Percentiles rank a stretch among this genome's conserved stretches.
Conservation (phyloP, 768 basidiomycete species). For the Porphyrellus cyaneotinctus region DNA sequence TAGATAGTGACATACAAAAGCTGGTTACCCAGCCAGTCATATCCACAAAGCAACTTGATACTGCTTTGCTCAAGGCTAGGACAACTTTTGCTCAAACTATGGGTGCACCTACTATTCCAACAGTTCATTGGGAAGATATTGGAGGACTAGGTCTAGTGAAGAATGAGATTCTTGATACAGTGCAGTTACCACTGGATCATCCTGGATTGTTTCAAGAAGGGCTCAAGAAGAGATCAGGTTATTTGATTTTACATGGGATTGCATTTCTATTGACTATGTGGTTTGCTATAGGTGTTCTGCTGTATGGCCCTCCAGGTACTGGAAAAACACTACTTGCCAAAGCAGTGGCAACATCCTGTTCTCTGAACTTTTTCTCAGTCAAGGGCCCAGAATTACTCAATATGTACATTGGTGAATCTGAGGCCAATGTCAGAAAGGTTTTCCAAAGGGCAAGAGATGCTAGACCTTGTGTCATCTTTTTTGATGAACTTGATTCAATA, state of each 20-base stretch:
- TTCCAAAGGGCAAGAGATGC: conserved; percentile 92
- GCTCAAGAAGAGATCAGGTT: conserved; percentile 93
- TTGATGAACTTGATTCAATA: conserved; percentile 93
- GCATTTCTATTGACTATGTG: not conserved
- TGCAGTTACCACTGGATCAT: conserved; percentile 86
- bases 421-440: conserved; percentile 92
- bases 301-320: conserved; percentile 95
- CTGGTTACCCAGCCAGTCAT: conserved; percentile 13
- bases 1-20: conserved; percentile 2
- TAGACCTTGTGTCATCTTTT: conserved; percentile 92
- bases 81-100: conserved; percentile 85
- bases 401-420: conserved; percentile 98
- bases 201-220: conserved; percentile 89
- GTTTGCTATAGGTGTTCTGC: conserved; percentile 61
- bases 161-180: conserved; percentile 90
- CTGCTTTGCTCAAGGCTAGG: conserved; percentile 67
- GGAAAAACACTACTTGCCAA: conserved; percentile 95
- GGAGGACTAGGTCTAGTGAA: conserved; percentile 89
- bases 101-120: conserved; percentile 96
- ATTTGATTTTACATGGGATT: not conserved
- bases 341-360: conserved; percentile 92
- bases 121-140: conserved; percentile 95
- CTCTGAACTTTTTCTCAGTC: conserved; percentile 95
- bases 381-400: conserved; percentile 95
- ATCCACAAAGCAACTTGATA: conserved; percentile 62